Evolutionary conservation across 2,329 filamentous ascomycete species (phyloP).

Genomic region (Sporothrix curviconia): DNA sequence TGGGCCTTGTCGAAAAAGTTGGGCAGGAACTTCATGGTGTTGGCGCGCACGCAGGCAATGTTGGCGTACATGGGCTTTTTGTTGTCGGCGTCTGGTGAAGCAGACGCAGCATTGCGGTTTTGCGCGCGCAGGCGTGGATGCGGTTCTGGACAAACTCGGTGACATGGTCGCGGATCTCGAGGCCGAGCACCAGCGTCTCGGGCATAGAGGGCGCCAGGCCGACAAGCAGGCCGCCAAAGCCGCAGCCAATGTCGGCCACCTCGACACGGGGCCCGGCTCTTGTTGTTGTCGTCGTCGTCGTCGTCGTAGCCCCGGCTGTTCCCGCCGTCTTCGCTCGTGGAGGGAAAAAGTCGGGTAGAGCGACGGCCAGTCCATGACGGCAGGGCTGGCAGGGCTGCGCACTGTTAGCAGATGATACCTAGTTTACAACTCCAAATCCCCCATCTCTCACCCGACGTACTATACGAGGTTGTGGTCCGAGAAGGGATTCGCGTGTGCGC

Average conservation of each 20-base stretch:
- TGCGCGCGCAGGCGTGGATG: conserved; percentile 74
- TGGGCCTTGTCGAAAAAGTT: conserved; percentile 86
- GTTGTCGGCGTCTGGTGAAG: background rate
- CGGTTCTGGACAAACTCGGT: conserved; percentile 85
- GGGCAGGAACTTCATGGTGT: conserved; percentile 99
- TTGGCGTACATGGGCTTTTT: conserved; percentile 62
- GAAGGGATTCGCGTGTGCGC: conserved; percentile 96
- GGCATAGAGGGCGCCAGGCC: conserved; percentile 77
- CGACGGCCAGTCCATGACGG: conserved; percentile 83
- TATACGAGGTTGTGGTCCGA: conserved; percentile 87
- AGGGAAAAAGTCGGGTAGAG: conserved; percentile 65
- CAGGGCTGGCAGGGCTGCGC: conserved; percentile 66
- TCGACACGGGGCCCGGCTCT: conserved; percentile 51
- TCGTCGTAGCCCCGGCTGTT: conserved; percentile 25
- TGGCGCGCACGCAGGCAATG: conserved; percentile 79
- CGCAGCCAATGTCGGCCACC: conserved; percentile 93
- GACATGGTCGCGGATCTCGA: conserved; percentile 89
- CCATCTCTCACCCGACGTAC: too few species aligned
- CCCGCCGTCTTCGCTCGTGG: conserved; percentile 19
- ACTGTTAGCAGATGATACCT: too few species aligned
- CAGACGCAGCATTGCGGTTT: conserved; percentile 27
- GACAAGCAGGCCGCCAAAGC: conserved; percentile 85
- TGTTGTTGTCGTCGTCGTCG: conserved; percentile 17
- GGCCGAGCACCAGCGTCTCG: conserved; percentile 73
- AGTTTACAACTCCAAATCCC: too few species aligned